Base-by-base conservation (phyloP, 768 basidiomycete genomes). In the Boletus vermiculosoides region DNA sequence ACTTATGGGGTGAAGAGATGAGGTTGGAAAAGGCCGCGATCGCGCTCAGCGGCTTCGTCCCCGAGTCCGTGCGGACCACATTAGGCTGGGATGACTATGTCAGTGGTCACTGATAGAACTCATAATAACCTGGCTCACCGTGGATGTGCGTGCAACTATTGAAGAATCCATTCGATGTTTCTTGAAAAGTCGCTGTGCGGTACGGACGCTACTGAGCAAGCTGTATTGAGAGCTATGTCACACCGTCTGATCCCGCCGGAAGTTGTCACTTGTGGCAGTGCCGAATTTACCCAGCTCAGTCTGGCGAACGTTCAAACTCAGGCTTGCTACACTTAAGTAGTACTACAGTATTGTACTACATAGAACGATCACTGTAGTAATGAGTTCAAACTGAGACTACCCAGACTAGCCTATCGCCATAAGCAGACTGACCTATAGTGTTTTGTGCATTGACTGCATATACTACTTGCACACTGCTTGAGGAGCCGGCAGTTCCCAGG, bases 21-120 rank as follows among this genome's bases (percentile, higher is more conserved):
- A 60, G 37, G 30, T 39, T 34, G 37, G 59, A 60, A 16, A 60
- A 60, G 13, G 46, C 20, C 20, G 50, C 41, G 7, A 60, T 31
- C 16, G 51, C 59, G 22, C 59, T 60, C 13, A 16, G 34, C 30
- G 22, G 34, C 28, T 18, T 47, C 6, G 44, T 11, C 4, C 22
- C 30, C 39, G 16, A 30, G 18, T 45, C 45, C 18, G 25, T 3
- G 18, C 6, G 18, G 11, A 28, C 25, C 10, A 5, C 45, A 28
- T 12, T 10, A 25, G 28, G 25, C 44, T 45, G 18, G 13, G 45
- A 46, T 10, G 3, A 31, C 7, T 12, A 7, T n/a, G 30, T 47
- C 4, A 47, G n/a, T 15, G n/a, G 30, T 47, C n/a, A 47, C 30
- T 20, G 18, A 31, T 7, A 20, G n/a, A 47, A 20, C 30, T 2